Evolutionary conservation across 176 grass and related monocot genomes (phyloP), one percentile per base, ranked within the genome.

Genomic region (Carex pumila): DNA sequence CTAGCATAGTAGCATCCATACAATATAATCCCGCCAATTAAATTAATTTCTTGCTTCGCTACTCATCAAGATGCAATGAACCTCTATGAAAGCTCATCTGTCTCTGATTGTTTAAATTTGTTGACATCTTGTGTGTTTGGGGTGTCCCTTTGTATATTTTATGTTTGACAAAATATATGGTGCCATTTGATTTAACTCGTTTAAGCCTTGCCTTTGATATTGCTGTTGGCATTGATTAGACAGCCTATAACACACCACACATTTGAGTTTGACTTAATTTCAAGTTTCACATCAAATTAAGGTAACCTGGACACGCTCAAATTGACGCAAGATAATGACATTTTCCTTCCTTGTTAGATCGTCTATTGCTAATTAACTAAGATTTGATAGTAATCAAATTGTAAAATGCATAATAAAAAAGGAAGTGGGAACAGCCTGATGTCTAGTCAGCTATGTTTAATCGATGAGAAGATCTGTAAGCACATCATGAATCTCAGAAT

Each of bases 191-290:
- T 39, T 0, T 5, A 39, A 39, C 45, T 49, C 1, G 1, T 39
- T 0, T 5, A 39, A 39, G 1, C 45, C 45, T 49, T 49, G 45
- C 45, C 45, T 53, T 22, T 74, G 29, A 21, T 53, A 5, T 47
- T 75, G 19, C 11, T 1, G n/a, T 6, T 52, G 29, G 71, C 25
- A 74, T 25, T 70, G 22, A 39, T 39, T 39, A 29, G 71, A 25
- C 10, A 9, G n/a, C 0, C 4, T 52, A 50, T 68, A 34, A 52
- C 6, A 49, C 3, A 49, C 3, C 71, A 75, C 45, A 74, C 43
- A 11, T 52, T 74, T 29, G 41, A 50, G 71, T 74, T 74, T 74
- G 71, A 29, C 71, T 74, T 45, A 50, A 74, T 50, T 73, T 74
- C 2, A 12, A 29, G 19, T 21, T 74, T 74, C 39, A 49, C 45